A percentile compares a stretch with the other conserved stretches of the same genome.
These are phyloP conservation scores for Rhizopogon vinicolor DNA, from an alignment of 768 basidiomycete species.

Conservation along the genomic window DNA sequence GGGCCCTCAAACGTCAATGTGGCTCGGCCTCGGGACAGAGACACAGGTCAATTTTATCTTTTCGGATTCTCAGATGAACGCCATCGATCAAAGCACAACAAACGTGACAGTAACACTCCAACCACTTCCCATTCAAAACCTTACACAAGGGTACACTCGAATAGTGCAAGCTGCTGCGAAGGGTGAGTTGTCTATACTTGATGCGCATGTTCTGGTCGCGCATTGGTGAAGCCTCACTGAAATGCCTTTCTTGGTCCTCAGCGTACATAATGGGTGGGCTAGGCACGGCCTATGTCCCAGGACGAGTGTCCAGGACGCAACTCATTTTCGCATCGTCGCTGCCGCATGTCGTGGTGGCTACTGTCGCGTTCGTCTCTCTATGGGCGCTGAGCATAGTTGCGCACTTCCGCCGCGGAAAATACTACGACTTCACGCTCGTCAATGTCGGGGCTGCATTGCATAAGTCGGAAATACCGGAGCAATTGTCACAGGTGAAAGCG, in stretches of 20 bases:
- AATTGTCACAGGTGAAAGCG: neutral
- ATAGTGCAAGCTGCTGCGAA: slow-evolving; percentile 4
- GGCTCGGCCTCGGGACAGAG: neutral
- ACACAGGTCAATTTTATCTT: slow-evolving; percentile 4
- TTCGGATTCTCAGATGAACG: neutral
- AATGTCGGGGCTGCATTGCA: slow-evolving; percentile 2
- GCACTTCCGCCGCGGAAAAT: slow-evolving; percentile 9
- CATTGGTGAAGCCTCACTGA: neutral
- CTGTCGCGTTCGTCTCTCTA: slow-evolving; percentile 3
- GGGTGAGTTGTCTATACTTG: neutral
- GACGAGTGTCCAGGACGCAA: neutral
- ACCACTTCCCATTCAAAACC: neutral
- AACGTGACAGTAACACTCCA: neutral
- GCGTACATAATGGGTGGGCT: neutral
- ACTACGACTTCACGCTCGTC: neutral
- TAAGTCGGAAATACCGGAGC: neutral
- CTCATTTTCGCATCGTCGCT: slow-evolving; percentile 7
- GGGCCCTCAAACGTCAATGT: neutral
- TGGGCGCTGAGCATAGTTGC: slow-evolving; percentile 2
- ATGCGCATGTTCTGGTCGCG: neutral
- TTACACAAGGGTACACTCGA: slow-evolving; percentile 1
- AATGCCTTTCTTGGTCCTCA: neutral
- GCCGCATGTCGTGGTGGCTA: slow-evolving; percentile 4
- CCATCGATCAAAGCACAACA: neutral
- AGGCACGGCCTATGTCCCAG: slow-evolving; percentile 6